These are phyloP conservation scores for Volvox reticuliferus DNA, from an alignment of 139 green algal species.

Conservation along the genomic window DNA sequence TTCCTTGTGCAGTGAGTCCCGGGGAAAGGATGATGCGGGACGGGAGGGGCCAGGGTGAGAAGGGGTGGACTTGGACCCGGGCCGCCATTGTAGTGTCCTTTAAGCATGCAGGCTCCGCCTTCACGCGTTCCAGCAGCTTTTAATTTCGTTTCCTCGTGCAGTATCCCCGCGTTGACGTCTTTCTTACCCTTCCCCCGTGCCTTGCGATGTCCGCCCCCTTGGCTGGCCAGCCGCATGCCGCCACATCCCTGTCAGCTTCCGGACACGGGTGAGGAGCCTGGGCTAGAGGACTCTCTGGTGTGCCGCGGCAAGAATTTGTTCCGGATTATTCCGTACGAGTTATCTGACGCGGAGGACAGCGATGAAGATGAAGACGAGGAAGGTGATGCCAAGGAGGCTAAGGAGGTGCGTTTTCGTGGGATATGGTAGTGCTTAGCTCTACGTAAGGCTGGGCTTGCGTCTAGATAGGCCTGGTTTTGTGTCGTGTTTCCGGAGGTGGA, in stretches of 20 bases:
- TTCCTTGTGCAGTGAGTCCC: constrained; percentile 48
- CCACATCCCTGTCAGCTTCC: constrained; percentile 65
- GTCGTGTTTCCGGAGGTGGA: too few species aligned
- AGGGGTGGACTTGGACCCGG: too few species aligned
- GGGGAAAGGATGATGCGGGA: too few species aligned
- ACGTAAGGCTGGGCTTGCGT: neutral
- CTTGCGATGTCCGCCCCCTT: too few species aligned
- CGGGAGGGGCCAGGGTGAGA: too few species aligned
- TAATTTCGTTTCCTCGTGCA: too few species aligned
- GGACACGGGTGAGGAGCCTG: constrained; percentile 8
- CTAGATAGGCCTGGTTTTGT: too few species aligned
- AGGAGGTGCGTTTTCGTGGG: neutral
- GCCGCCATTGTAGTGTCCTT: too few species aligned
- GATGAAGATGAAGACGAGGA: constrained; percentile 4
- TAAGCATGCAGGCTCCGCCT: too few species aligned
- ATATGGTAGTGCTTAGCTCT: neutral
- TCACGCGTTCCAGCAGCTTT: too few species aligned
- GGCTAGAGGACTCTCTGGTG: neutral
- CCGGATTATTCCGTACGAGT: neutral
- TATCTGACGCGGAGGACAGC: neutral
- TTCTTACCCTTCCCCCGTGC: too few species aligned
- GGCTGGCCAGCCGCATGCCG: constrained; percentile 48
- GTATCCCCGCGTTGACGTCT: too few species aligned
- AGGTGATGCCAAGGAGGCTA: constrained; percentile 15
- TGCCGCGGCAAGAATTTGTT: constrained; percentile 17